These are phyloP conservation scores for Elsinoe perseae DNA, from an alignment of 2,329 filamentous ascomycete genomes.

Conservation along the genomic window DNA sequence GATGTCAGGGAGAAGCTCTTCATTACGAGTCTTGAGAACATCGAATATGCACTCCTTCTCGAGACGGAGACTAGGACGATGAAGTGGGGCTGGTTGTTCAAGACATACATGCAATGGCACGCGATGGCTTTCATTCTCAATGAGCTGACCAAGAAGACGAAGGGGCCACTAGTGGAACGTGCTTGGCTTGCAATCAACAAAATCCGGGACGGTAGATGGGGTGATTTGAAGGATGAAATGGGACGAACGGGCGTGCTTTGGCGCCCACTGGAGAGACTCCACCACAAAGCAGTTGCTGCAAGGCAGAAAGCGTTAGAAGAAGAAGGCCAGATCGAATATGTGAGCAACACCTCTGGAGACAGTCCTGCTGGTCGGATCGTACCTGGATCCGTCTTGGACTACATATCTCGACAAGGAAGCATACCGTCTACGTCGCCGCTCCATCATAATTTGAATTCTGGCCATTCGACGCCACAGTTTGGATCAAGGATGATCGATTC, in stretches of 20 bases:
- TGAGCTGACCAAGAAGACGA: slow-evolving; percentile 51
- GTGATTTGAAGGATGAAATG: slow-evolving; percentile 25
- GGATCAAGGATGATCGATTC: slow-evolving; percentile 10
- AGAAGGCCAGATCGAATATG: not conserved
- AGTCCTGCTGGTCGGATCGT: slow-evolving; percentile 9
- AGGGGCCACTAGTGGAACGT: slow-evolving; percentile 50
- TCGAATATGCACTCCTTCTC: slow-evolving; percentile 61
- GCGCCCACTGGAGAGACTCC: slow-evolving; percentile 54
- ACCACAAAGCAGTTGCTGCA: slow-evolving; percentile 50
- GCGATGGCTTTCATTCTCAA: slow-evolving; percentile 54
- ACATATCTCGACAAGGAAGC: slow-evolving; percentile 6
- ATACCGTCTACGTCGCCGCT: not conserved
- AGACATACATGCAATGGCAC: slow-evolving; percentile 59
- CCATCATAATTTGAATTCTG: not conserved
- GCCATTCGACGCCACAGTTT: slow-evolving; percentile 1
- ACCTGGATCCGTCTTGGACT: slow-evolving; percentile 4
- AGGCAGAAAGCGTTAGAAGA: slow-evolving; percentile 44
- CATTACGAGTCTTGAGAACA: slow-evolving; percentile 63
- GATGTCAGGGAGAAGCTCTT: slow-evolving; percentile 63
- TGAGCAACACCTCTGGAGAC: not conserved
- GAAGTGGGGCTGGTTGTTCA: slow-evolving; percentile 59
- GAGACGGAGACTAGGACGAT: slow-evolving; percentile 54
- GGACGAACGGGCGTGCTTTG: slow-evolving; percentile 49
- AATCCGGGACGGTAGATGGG: slow-evolving; percentile 37
- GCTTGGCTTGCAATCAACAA: slow-evolving; percentile 53